phyloP scores from a whole-genome alignment of 306 rosid genomes.

The Cyclanthera cordifolia region DNA sequence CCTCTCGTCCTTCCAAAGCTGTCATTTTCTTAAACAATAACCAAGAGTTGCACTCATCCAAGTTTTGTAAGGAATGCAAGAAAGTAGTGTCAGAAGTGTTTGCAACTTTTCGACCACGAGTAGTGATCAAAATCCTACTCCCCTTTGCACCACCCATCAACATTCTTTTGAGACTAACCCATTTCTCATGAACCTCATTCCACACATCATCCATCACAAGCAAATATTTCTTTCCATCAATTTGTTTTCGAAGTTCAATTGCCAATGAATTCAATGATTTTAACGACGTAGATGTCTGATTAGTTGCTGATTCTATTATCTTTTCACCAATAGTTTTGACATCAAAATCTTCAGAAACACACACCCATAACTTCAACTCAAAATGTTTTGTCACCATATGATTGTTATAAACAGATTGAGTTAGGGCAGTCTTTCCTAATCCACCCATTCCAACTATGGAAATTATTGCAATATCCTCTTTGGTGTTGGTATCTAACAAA shows the following conservation, averaged over 20 bases:
- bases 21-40: constrained; percentile 3
- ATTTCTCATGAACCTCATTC: background rate
- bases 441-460: constrained; percentile 19
- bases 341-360: constrained; percentile 10
- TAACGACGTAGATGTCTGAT: background rate
- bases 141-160: background rate
- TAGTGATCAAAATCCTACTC: constrained; percentile 11
- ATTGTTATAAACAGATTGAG: constrained; percentile 14
- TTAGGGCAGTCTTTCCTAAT: constrained; percentile 14
- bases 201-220: constrained; percentile 20
- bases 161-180: background rate
- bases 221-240: background rate
- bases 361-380: constrained; percentile 16
- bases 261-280: background rate
- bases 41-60: background rate
- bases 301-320: background rate
- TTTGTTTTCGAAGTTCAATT: background rate
- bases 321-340: background rate
- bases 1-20: background rate
- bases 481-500: background rate
- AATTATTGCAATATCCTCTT: background rate
- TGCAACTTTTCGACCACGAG: background rate
- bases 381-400: background rate
- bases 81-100: background rate
- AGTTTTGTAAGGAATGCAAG: background rate